Conservation (phyloP, 129 eudicot genomes). For the Heracleum sosnowskyi region DNA sequence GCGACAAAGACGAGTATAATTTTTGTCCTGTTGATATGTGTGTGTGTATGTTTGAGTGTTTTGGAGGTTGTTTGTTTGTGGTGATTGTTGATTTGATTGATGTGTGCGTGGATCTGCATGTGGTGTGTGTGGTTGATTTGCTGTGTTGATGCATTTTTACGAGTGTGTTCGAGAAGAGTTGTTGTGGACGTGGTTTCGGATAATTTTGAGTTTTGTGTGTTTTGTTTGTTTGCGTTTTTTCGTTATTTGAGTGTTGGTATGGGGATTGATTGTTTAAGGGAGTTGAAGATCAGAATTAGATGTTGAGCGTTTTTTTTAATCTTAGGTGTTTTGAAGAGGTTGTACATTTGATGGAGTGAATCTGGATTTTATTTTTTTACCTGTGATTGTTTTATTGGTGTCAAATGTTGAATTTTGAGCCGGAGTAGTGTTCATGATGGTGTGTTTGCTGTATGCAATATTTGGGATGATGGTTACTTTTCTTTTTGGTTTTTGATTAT, state of each 20-base stretch:
- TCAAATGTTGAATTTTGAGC: background rate
- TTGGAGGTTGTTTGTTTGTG: background rate
- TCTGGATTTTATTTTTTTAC: background rate
- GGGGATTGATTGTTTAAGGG: background rate
- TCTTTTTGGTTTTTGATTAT: background rate
- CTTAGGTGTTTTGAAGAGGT: background rate
- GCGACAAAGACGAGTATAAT: constrained; percentile 57
- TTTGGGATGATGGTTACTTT: background rate
- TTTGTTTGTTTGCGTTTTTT: background rate
- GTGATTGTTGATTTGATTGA: background rate
- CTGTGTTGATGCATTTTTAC: background rate
- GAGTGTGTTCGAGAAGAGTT: background rate
- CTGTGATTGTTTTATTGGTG: background rate
- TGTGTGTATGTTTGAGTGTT: background rate
- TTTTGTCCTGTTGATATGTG: background rate
- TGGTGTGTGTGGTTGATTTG: background rate
- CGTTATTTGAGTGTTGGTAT: background rate
- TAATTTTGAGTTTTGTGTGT: background rate
- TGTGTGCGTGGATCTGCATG: constrained; percentile 1
- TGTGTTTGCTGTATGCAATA: background rate
- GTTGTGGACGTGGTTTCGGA: background rate
- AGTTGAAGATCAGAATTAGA: background rate
- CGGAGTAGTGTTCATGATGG: background rate
- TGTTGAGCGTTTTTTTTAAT: background rate
- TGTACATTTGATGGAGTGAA: background rate